phyloP scores from a whole-genome alignment of 257 asterid species.

The Gynochthodes officinalis region DNA sequence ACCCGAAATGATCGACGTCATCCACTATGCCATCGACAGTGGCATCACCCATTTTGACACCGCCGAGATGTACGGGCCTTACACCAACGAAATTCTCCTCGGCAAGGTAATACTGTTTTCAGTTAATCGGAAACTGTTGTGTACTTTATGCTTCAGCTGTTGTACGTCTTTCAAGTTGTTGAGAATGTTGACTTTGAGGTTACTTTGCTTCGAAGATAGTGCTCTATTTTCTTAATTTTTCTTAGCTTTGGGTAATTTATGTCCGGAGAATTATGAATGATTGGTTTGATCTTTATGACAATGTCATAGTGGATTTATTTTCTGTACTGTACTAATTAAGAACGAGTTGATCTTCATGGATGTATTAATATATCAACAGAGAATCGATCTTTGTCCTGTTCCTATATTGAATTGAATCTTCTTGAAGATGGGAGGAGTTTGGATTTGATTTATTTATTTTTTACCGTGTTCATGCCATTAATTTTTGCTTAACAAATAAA shows the following conservation, averaged over 20 bases:
- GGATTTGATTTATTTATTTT: neutral
- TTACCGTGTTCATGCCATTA: neutral
- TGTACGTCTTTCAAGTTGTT: neutral
- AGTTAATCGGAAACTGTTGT: neutral
- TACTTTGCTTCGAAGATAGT: neutral
- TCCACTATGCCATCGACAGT: slow-evolving; percentile 24
- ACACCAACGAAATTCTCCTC: slow-evolving; percentile 28
- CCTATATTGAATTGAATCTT: no score
- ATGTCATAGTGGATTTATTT: no score
- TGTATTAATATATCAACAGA: no score
- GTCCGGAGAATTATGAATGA: neutral
- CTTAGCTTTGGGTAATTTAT: neutral
- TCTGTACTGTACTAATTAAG: neutral
- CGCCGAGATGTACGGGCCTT: slow-evolving; percentile 34
- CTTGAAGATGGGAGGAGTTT: neutral
- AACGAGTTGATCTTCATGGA: neutral
- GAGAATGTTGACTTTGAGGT: neutral
- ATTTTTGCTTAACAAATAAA: neutral
- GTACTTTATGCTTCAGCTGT: neutral
- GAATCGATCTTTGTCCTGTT: neutral
- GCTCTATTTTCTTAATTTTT: neutral
- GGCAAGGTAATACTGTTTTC: slow-evolving; percentile 22
- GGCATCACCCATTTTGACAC: slow-evolving; percentile 37
- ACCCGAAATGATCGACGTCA: slow-evolving; percentile 33
- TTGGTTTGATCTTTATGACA: neutral